phyloP scores from a whole-genome alignment of 2,329 filamentous ascomycete genomes.

The Sarocladium brachiariae region DNA sequence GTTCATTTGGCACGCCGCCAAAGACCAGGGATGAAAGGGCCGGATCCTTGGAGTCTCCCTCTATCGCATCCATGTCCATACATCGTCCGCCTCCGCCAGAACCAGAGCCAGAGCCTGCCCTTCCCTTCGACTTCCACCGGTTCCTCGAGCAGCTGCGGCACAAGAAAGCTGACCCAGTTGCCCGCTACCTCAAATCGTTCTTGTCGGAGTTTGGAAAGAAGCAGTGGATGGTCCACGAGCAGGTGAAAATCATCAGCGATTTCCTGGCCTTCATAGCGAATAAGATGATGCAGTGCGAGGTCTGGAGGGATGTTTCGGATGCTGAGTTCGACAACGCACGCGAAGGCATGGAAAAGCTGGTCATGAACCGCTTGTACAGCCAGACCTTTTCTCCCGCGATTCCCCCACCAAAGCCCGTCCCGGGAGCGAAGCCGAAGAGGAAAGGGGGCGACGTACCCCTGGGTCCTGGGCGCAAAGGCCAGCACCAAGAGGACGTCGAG shows the following conservation, averaged over 20 bases:
- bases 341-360: constrained; percentile 98
- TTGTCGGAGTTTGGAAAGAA: constrained; percentile 91
- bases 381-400: constrained; percentile 97
- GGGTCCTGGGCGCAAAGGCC: constrained; percentile 80
- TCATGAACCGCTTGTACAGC: constrained; percentile 94
- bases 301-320: constrained; percentile 93
- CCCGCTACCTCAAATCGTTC: constrained; percentile 91
- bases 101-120: constrained; percentile 69
- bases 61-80: constrained; percentile 42
- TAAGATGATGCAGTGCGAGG: constrained; percentile 96
- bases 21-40: constrained; percentile 32
- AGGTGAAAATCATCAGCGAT: constrained; percentile 97
- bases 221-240: constrained; percentile 99
- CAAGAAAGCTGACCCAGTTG: constrained; percentile 95
- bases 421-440: constrained; percentile 60
- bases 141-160: constrained; percentile 95
- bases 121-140: constrained; percentile 94
- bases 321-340: constrained; percentile 97
- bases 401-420: constrained; percentile 66
- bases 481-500: constrained; percentile 97
- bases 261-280: constrained; percentile 95
- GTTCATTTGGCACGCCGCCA: constrained; percentile 34
- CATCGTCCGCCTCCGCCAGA: constrained; percentile 65
- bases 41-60: constrained; percentile 25
- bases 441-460: constrained; percentile 61